These are phyloP conservation scores for Cladosporium sp. DNA, from an alignment of 2,329 filamentous ascomycete genomes.

Conservation along the genomic window DNA sequence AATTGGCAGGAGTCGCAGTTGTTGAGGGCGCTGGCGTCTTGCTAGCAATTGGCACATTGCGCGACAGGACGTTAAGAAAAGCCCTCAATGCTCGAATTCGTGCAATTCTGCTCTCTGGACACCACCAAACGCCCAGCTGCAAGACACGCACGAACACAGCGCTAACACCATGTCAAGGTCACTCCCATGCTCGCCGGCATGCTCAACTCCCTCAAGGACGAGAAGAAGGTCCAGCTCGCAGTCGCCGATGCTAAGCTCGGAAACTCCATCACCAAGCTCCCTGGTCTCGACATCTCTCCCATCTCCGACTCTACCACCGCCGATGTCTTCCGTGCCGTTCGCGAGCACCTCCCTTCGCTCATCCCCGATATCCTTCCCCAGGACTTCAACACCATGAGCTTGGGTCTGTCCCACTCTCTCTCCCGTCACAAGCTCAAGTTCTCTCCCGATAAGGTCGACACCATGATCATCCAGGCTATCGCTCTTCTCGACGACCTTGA, in stretches of 20 bases:
- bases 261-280: conserved; percentile 86
- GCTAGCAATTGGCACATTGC: neutral
- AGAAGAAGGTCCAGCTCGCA: conserved; percentile 93
- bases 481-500: conserved; percentile 91
- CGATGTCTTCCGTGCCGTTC: conserved; percentile 92
- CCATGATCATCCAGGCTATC: conserved; percentile 98
- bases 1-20: neutral
- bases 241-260: conserved; percentile 91
- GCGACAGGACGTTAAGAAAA: neutral
- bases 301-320: conserved; percentile 77
- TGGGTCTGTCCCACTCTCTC: conserved; percentile 94
- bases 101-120: neutral
- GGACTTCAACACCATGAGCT: conserved; percentile 88
- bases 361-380: conserved; percentile 82
- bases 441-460: conserved; percentile 96
- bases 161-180: conserved; percentile 44
- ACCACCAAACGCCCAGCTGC: neutral
- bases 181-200: conserved; percentile 78
- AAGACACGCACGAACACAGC: neutral
- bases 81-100: neutral
- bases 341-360: conserved; percentile 81
- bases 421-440: conserved; percentile 98
- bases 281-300: conserved; percentile 77
- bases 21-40: neutral
- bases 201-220: conserved; percentile 86